Percentiles rank a stretch among this genome's conserved stretches.
Evolutionary conservation across 2,329 filamentous ascomycete genomes (phyloP).

Genomic region (Spiromastix sp.): DNA sequence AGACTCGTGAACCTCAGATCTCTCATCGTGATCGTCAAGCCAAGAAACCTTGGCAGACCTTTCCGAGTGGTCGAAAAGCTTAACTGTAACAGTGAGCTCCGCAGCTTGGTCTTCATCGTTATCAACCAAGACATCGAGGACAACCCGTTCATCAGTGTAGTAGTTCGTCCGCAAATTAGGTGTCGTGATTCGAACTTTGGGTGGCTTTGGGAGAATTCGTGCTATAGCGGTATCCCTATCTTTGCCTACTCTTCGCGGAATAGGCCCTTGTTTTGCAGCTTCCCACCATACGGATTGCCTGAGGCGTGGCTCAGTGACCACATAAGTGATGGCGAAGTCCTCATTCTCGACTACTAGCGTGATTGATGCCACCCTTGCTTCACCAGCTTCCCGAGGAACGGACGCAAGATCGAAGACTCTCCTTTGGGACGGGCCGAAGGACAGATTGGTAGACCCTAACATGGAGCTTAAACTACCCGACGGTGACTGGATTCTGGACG

Average conservation of each 20-base stretch:
- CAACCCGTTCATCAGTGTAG: constrained; percentile 72
- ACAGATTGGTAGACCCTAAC: constrained; percentile 52
- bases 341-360: constrained; percentile 54
- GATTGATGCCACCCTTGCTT: constrained; percentile 56
- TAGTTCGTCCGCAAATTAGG: constrained; percentile 57
- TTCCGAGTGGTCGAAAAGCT: constrained; percentile 50
- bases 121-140: constrained; percentile 56
- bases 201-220: constrained; percentile 75
- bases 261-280: constrained; percentile 22
- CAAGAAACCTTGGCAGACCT: constrained; percentile 37
- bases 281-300: constrained; percentile 34
- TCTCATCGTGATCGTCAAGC: constrained; percentile 27
- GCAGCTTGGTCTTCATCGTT: constrained; percentile 80
- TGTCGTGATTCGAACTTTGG: constrained; percentile 72
- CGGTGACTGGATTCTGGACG: constrained; percentile 21
- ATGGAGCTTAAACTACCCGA: constrained; percentile 32
- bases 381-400: constrained; percentile 71
- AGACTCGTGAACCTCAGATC: constrained; percentile 12
- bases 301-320: constrained; percentile 36
- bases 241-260: constrained; percentile 32
- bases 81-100: constrained; percentile 58
- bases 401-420: constrained; percentile 62
- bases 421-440: constrained; percentile 55
- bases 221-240: constrained; percentile 45
- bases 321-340: constrained; percentile 57